phyloP scores from a whole-genome alignment of 148 eudicot species.

The Dianthus caryophyllus region DNA sequence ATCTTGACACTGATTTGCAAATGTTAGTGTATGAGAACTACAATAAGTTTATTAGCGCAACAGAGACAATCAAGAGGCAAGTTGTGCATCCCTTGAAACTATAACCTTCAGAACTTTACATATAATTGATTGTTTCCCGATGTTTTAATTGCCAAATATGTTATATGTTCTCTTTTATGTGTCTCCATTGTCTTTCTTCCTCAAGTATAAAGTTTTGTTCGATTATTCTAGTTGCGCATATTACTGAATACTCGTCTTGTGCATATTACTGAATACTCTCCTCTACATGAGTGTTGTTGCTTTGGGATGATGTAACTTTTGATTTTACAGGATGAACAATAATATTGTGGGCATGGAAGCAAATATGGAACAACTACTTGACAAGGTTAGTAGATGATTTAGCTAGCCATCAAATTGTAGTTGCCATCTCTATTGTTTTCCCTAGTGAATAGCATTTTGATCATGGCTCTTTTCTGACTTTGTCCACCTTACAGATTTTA shows the following conservation, averaged over 20 bases:
- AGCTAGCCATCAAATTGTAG: slow-evolving; percentile 5
- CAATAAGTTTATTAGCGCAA: slow-evolving; percentile 97
- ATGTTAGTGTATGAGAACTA: slow-evolving; percentile 98
- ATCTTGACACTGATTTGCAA: slow-evolving; percentile 97
- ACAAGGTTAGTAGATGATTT: slow-evolving; percentile 54
- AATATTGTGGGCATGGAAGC: slow-evolving; percentile 95
- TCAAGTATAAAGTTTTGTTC: neutral
- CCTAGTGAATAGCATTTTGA: slow-evolving; percentile 1
- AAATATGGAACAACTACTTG: slow-evolving; percentile 96
- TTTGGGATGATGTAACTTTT: slow-evolving; percentile 1
- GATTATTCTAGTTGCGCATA: neutral
- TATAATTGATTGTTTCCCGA: neutral
- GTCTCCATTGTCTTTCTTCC: slow-evolving; percentile 6
- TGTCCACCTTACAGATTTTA: slow-evolving; percentile 54
- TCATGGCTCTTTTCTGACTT: slow-evolving; percentile 11
- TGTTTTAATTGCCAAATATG: neutral
- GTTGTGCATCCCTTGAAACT: slow-evolving; percentile 5
- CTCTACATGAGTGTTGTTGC: neutral
- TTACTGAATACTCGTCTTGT: neutral
- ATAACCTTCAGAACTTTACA: slow-evolving; percentile 4
- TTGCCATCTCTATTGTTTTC: neutral
- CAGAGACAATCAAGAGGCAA: slow-evolving; percentile 92
- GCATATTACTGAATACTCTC: no score
- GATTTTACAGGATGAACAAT: slow-evolving; percentile 71
- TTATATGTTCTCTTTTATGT: neutral